Evolutionary conservation across 345 rosid species (phyloP), one percentile per base, ranked within the genome.

Genomic region (Salix arbutifolia): DNA sequence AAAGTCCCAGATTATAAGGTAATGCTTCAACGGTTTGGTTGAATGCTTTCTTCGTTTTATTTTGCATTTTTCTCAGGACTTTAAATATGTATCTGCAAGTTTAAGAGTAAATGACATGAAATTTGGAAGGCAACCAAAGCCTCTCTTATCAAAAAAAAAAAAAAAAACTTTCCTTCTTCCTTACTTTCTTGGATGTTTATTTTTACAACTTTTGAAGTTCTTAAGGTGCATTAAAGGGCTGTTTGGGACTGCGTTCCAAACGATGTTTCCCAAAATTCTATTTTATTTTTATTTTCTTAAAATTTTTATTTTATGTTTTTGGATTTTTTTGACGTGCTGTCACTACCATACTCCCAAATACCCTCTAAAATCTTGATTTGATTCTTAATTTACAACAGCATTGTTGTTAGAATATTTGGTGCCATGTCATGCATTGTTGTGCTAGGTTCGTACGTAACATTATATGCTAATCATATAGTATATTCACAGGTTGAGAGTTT

Each of bases 1-100:
- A 90, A 89, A 85, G 90, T 89, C 38, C 97, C 97, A 64, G 97
- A 90, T 76, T 89, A 88, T 69, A 90, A 85, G 91, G 94, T 92
- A 85, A 33, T 9, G 67, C 17, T 61, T 53, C 18, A 37, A 71
- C 25, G 28, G 53, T 17, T 71, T 37, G 33, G 56, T 56, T n/a
- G 18, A 9, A 1, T 50, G 16, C 26, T 38, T 30, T 23, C 0
- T 42, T 30, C 13, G 33, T 68, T 26, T 52, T 58, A 1, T 16
- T 10, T 7, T n/a, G 33, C 64, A 12, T 38, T 71, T 4, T 67
- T 5, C 2, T 67, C 4, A 44, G 1, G 12, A 16, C 31, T 28
- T 44, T 44, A 4, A 37, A 28, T 16, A 1, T 17, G 67, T 64
- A 21, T 2, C 6, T 73, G 68, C 50, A 25, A 72, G 35, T 31